Evolutionary conservation across 2,329 filamentous ascomycete genomes (phyloP).

Genomic region (Epichloe glyceriae): DNA sequence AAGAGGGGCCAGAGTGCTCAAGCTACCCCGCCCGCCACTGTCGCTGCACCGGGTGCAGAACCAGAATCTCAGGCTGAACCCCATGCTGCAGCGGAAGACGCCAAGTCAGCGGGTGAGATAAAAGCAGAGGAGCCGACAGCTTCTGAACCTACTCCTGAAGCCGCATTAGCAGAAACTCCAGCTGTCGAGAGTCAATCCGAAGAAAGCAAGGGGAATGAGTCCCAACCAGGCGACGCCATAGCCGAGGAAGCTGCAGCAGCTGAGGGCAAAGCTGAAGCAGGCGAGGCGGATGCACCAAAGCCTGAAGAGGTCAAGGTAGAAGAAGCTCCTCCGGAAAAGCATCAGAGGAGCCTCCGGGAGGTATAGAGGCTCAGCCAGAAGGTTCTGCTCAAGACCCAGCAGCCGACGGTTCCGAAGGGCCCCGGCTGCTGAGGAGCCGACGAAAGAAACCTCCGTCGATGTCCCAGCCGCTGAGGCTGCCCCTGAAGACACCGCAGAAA

Average conservation of each 20-base stretch:
- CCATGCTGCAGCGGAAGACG: conserved; percentile 5
- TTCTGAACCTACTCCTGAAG: background rate
- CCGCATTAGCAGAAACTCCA: background rate
- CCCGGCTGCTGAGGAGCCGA: background rate
- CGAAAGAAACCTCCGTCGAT: background rate
- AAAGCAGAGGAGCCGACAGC: background rate
- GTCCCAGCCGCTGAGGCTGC: background rate
- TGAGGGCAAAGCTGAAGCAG: background rate
- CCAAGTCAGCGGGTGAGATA: no score
- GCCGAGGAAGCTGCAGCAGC: background rate
- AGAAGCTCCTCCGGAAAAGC: background rate
- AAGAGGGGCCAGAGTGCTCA: conserved; percentile 7
- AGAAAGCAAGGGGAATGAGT: background rate
- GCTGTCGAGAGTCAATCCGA: background rate
- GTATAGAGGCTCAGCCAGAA: background rate
- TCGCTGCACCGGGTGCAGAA: background rate
- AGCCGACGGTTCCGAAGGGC: background rate
- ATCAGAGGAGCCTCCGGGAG: background rate
- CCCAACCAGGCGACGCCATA: background rate
- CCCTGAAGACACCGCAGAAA: background rate
- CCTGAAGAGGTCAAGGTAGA: background rate
- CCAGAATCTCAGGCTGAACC: conserved; percentile 3
- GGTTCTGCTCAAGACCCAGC: background rate
- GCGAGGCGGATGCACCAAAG: background rate
- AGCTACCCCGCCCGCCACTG: background rate